Conservation (phyloP, 345 rosid species). For the Ceriops tagal region DNA sequence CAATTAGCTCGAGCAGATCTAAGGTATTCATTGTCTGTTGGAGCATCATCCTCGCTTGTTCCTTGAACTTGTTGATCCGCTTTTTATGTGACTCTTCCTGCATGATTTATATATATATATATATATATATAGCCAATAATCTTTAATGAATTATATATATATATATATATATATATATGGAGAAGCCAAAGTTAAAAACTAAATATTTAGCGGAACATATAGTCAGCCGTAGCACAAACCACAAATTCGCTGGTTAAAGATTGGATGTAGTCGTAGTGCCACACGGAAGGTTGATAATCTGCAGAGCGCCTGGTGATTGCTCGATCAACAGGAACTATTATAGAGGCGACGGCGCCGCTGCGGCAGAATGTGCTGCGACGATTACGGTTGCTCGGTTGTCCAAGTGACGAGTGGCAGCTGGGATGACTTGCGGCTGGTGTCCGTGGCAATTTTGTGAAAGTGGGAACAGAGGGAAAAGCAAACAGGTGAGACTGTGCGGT, state of each 20-base stretch:
- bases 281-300: conserved; percentile 12
- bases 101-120: no score
- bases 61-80: not conserved
- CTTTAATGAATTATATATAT: no score
- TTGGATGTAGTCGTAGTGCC: conserved; percentile 16
- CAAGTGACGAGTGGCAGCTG: not conserved
- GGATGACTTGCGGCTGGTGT: no score
- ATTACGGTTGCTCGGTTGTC: not conserved
- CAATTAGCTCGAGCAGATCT: conserved; percentile 12
- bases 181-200: no score
- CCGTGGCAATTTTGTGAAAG: no score
- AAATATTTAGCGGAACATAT: not conserved
- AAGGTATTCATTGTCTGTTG: not conserved
- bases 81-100: conserved; percentile 6
- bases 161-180: no score
- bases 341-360: no score
- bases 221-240: not conserved
- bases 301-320: conserved; percentile 10
- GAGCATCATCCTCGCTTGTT: conserved; percentile 9
- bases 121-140: no score
- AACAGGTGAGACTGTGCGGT: no score
- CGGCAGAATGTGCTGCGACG: no score
- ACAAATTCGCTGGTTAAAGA: conserved; percentile 6
- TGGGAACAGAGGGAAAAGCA: no score
- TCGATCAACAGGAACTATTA: not conserved